These are phyloP conservation scores for Lentinula sp. DNA, from an alignment of 768 basidiomycete genomes.

Conservation along the genomic window DNA sequence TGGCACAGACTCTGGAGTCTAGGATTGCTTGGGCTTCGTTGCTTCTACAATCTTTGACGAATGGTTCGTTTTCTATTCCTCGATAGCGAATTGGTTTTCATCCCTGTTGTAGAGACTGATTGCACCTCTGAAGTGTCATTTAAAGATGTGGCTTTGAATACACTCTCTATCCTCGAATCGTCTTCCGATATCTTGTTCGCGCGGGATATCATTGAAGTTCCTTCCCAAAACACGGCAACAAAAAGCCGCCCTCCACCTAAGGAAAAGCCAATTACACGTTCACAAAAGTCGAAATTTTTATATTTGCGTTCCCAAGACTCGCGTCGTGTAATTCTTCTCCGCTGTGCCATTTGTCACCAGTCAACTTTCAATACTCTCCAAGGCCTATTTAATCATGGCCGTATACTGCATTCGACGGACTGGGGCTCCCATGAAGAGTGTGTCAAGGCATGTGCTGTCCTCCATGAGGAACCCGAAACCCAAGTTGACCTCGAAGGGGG, in stretches of 20 bases:
- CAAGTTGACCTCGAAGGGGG: constrained; percentile 33
- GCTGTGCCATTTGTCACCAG: constrained; percentile 39
- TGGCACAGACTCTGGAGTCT: constrained; percentile 33
- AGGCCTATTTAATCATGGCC: constrained; percentile 49
- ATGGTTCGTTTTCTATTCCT: constrained; percentile 19
- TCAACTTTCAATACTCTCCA: constrained; percentile 44
- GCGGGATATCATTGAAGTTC: constrained; percentile 20
- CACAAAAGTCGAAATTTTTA: constrained; percentile 33
- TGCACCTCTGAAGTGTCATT: constrained; percentile 19
- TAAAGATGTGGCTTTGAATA: constrained; percentile 34
- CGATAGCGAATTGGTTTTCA: background rate
- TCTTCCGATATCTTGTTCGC: constrained; percentile 32
- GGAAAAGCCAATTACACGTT: constrained; percentile 16
- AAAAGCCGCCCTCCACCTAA: constrained; percentile 22
- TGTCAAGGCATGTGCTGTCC: constrained; percentile 39
- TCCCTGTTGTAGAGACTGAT: constrained; percentile 13
- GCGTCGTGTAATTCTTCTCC: constrained; percentile 22
- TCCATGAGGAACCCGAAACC: constrained; percentile 9
- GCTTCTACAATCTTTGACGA: constrained; percentile 30
- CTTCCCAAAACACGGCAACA: constrained; percentile 11
- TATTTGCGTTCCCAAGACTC: constrained; percentile 16
- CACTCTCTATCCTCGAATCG: constrained; percentile 32
- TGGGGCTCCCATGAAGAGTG: constrained; percentile 55
- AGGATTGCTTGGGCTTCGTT: constrained; percentile 44
- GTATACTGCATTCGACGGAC: constrained; percentile 40